Evolutionary conservation across 108 stramenopile species (phyloP).

Genomic region (Nitzschia inconspicua): DNA sequence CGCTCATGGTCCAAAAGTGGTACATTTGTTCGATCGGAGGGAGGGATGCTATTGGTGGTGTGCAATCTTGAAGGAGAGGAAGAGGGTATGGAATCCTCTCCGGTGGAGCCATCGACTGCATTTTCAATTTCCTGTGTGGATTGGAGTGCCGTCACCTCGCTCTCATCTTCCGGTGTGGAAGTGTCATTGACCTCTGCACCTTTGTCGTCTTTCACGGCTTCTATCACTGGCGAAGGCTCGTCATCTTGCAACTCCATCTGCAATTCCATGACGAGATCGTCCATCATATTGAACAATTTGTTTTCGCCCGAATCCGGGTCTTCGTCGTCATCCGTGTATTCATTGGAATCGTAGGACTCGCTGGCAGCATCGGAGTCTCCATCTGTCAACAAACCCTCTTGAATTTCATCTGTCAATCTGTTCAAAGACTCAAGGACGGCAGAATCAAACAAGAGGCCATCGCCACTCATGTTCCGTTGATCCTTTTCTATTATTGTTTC

Average conservation of each 20-base stretch:
- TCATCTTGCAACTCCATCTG: neutral
- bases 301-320: conserved; percentile 4
- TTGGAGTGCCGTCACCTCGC: neutral
- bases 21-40: neutral
- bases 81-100: no score
- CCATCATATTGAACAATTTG: conserved; percentile 4
- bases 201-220: neutral
- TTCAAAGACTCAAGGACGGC: neutral
- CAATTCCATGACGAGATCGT: neutral
- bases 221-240: no score
- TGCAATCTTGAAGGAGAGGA: no score
- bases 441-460: neutral
- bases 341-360: neutral
- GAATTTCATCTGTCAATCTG: neutral
- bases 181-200: neutral
- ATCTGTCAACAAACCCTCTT: neutral
- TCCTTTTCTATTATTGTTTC: neutral
- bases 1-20: neutral
- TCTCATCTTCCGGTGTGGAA: neutral
- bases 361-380: neutral
- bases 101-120: neutral
- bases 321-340: neutral
- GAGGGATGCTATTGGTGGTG: neutral
- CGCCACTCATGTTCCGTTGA: neutral
- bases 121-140: neutral